Base-by-base conservation (phyloP, 176 grass and related monocot genomes). In the Alloteropsis semialata region DNA sequence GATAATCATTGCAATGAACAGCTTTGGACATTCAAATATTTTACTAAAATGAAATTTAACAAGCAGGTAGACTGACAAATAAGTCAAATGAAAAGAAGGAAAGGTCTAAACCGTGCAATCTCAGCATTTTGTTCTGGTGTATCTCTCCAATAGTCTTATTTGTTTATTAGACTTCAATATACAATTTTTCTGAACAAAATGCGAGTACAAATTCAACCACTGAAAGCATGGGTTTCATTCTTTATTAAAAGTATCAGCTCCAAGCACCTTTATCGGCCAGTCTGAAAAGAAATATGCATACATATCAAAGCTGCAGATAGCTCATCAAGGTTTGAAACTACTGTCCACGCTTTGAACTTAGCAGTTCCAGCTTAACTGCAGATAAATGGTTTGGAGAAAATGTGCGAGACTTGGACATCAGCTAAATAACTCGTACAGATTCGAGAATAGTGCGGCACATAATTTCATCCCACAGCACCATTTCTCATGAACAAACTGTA, bases 271-370 rank as follows among this genome's bases (percentile, higher is more conserved):
- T 56, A 79, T 66, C 54, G 64, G 54, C 53, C 7, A 37, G 29
- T 58, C 5, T 2, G 41, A 76, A 43, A 18, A 88, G 15, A 59
- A 71, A 62, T n/a, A 78, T 4, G 19, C 9, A 53, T 72, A 5
- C 55, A 6, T 50, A 65, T 29, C n/a, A 33, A 80, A 44, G 10
- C 13, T 67, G 15, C 12, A 46, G n/a, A 74, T 67, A 80, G 57
- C 76, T 41, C 34, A 57, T 77, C 56, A 73, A 75, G 34, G 28
- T 32, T 79, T 22, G 37, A 81, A 84, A 57, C 33, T 55, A 65
- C 19, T 25, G 71, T 38, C 17, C 14, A 38, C n/a, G 32, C 59
- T 53, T 86, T 71, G 53, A 27, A 70, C 8, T 65, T 60, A 34
- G 34, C 37, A 75, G 50, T 16, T 79, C 29, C 39, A 80, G 75